These are phyloP conservation scores for Suhomyces guaymorum DNA, from an alignment of 1,139 yeast genomes.

Conservation along the genomic window DNA sequence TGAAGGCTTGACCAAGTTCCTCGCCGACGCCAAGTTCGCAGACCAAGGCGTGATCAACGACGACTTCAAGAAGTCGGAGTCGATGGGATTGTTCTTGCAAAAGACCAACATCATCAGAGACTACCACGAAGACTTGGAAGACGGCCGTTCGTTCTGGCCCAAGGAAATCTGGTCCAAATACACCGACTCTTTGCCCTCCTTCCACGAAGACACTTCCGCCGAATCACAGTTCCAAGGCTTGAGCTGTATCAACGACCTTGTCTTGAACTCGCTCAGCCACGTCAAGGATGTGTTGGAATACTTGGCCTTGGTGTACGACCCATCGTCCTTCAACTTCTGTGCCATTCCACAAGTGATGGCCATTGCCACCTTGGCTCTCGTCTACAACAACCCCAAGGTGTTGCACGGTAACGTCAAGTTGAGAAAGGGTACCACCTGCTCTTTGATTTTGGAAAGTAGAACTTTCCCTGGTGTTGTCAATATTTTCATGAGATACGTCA, in stretches of 20 bases:
- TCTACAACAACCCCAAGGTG: slow-evolving; percentile 78
- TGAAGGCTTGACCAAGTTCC: slow-evolving; percentile 84
- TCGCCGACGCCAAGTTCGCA: slow-evolving; percentile 67
- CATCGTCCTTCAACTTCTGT: slow-evolving; percentile 84
- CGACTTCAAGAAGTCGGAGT: slow-evolving; percentile 61
- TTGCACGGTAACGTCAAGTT: slow-evolving; percentile 78
- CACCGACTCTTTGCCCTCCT: slow-evolving; percentile 61
- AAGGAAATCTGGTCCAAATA: slow-evolving; percentile 88
- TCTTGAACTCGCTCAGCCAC: slow-evolving; percentile 75
- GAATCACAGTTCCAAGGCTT: slow-evolving; percentile 55
- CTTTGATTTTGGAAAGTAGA: slow-evolving; percentile 70
- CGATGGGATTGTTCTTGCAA: slow-evolving; percentile 95
- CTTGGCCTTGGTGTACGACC: slow-evolving; percentile 75
- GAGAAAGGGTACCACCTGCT: slow-evolving; percentile 87
- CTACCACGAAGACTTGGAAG: slow-evolving; percentile 86
- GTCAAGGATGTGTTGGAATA: slow-evolving; percentile 77
- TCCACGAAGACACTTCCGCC: slow-evolving; percentile 45
- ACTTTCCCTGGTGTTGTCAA: slow-evolving; percentile 74
- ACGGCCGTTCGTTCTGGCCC: slow-evolving; percentile 97
- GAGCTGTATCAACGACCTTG: slow-evolving; percentile 78
- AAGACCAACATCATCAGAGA: slow-evolving; percentile 96
- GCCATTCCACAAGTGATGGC: slow-evolving; percentile 99
- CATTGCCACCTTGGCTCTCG: slow-evolving; percentile 84
- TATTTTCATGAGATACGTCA: slow-evolving; percentile 72
- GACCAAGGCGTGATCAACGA: slow-evolving; percentile 51